Conservation (phyloP, 2,329 filamentous ascomycete species). For the Phialophora tarda region DNA sequence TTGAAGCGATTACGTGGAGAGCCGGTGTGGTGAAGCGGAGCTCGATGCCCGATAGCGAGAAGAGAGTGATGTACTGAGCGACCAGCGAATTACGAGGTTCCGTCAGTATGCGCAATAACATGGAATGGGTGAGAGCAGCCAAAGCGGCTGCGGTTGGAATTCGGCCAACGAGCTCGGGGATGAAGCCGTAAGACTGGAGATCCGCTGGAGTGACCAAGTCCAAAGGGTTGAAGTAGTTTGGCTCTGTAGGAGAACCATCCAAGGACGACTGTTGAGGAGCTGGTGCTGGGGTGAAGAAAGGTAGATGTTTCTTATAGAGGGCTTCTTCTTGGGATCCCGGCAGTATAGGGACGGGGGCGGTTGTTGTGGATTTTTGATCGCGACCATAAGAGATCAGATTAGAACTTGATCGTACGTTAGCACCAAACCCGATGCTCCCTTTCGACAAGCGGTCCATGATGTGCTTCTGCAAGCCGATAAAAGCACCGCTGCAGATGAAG, state of each 20-base stretch:
- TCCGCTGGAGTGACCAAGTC: constrained; percentile 77
- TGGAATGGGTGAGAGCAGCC: constrained; percentile 70
- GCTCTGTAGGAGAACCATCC: constrained; percentile 41
- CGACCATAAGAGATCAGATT: constrained; percentile 35
- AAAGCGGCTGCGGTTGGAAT: constrained; percentile 89
- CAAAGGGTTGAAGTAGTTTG: constrained; percentile 63
- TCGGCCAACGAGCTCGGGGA: constrained; percentile 93
- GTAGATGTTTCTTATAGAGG: constrained; percentile 63
- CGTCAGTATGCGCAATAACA: constrained; percentile 84
- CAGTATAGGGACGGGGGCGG: constrained; percentile 55
- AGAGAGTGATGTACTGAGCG: constrained; percentile 86
- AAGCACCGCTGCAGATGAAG: constrained; percentile 95
- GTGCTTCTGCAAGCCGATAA: constrained; percentile 87
- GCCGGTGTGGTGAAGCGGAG: constrained; percentile 83
- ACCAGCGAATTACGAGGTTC: constrained; percentile 89
- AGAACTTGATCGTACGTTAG: constrained; percentile 68
- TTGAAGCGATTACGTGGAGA: constrained; percentile 79
- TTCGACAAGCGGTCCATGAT: constrained; percentile 86
- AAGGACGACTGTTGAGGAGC: constrained; percentile 41
- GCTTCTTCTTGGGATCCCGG: constrained; percentile 70
- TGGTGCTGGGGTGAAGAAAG: constrained; percentile 61
- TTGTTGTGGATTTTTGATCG: constrained; percentile 40
- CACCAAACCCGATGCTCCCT: constrained; percentile 88
- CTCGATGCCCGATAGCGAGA: constrained; percentile 76
- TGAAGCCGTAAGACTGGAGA: constrained; percentile 85